A percentile compares a stretch with the other conserved stretches of the same genome.
These are phyloP conservation scores for Phytopythium aichiense DNA, from an alignment of 352 stramenopile species.

Conservation along the genomic window DNA sequence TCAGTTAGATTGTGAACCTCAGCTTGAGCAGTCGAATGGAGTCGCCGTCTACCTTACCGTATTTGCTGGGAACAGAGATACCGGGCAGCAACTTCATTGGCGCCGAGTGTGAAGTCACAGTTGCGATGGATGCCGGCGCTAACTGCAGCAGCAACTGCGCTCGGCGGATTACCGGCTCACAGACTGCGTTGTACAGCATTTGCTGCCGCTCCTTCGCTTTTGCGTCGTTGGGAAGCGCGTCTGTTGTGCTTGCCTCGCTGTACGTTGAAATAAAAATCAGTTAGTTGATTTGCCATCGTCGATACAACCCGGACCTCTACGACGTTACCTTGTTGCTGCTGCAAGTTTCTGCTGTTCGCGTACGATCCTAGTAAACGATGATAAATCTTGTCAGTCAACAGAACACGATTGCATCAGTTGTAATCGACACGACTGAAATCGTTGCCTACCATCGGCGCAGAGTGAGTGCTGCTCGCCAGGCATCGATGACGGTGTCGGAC, in stretches of 20 bases:
- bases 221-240: slow-evolving; percentile 32
- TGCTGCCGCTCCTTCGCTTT: slow-evolving; percentile 64
- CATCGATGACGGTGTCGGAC: slow-evolving; percentile 65
- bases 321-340: slow-evolving; percentile 40
- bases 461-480: slow-evolving; percentile 72
- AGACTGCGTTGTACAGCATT: slow-evolving; percentile 72
- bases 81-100: slow-evolving; percentile 71
- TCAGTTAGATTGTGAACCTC: not conserved
- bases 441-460: slow-evolving; percentile 72
- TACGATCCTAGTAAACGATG: slow-evolving; percentile 58
- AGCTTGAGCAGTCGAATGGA: not conserved
- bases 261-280: not conserved
- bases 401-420: not conserved
- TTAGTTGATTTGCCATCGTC: not conserved
- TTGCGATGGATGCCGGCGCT: slow-evolving; percentile 38
- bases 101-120: slow-evolving; percentile 18
- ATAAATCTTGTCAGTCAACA: not conserved
- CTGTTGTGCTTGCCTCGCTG: slow-evolving; percentile 30
- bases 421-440: not conserved
- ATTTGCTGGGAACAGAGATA: slow-evolving; percentile 47
- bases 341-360: slow-evolving; percentile 85
- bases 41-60: slow-evolving; percentile 27
- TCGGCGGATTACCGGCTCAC: slow-evolving; percentile 68
- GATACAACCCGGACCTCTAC: not conserved
- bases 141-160: slow-evolving; percentile 65